Base-by-base conservation (phyloP, 345 rosid species). In the Triadica sebifera region DNA sequence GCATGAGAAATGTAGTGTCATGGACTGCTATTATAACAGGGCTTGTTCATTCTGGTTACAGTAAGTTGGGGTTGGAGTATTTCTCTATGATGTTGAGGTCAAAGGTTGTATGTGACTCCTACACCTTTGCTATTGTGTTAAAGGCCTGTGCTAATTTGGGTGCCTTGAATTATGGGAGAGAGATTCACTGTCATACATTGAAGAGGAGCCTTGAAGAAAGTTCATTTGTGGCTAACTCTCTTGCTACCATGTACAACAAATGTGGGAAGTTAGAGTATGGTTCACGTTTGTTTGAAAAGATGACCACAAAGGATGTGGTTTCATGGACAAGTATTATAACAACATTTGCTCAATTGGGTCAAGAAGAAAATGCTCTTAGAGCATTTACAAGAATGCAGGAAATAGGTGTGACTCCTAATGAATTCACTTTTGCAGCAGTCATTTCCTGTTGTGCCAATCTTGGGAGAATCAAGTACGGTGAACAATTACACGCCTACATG, bases 11-110 rank as follows among this genome's bases (percentile, higher is more conserved):
- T 80, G 87, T 89, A 0, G 89, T 89, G 37, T 86, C 97, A 0
- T 94, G 97, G 97, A 92, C 98, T 38, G 87, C 97, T 8, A 70
- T 89, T 63, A 94, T 92, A 57, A 88, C 93, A 0, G 93, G 93
- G 55, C 84, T 94, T 73, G 97, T 91, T 78, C 91, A 83, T 34
- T 82, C 83, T 24, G 90, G 95, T 64, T 78, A 64, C 69, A 59
- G 83, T 70, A 74, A 79, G 81, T 83, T 88, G 72, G 95, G 88
- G 11, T 79, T 94, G 70, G 71, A 65, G 51, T 87, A 86, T 81
- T 89, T 94, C 66, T 82, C 93, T 9, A 79, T 86, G 75, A 89
- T 94, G 97, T 83, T 84, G 80, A 85, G 83, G 69, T 82, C 75
- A 11, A 78, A 70, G 64, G 88, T 80, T 72, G 80, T 38, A 20